Evolutionary conservation across 345 rosid genomes (phyloP).

Genomic region (Nephelium lappaceum): DNA sequence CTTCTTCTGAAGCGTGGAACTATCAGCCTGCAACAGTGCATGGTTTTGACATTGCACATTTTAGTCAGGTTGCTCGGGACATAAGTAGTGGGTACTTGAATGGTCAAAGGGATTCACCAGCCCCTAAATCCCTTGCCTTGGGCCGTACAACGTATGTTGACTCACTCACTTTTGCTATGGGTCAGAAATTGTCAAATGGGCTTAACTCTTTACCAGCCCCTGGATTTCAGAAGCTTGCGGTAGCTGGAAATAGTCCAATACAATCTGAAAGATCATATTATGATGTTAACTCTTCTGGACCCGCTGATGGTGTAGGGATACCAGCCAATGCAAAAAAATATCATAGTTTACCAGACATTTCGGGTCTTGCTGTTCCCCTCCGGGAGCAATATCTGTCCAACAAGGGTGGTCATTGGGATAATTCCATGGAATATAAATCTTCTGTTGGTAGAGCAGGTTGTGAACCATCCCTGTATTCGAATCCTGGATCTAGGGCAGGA

Average conservation of each 20-base stretch:
- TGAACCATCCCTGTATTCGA: constrained; percentile 51
- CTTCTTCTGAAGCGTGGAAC: constrained; percentile 65
- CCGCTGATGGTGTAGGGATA: constrained; percentile 40
- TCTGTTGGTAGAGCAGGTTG: constrained; percentile 53
- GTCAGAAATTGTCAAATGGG: constrained; percentile 70
- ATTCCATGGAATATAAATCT: constrained; percentile 53
- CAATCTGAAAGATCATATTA: constrained; percentile 59
- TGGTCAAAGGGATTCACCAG: constrained; percentile 57
- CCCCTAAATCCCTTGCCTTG: constrained; percentile 49
- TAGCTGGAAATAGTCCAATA: constrained; percentile 53
- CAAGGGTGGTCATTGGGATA: constrained; percentile 60
- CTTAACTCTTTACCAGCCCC: constrained; percentile 57
- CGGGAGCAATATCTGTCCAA: constrained; percentile 51
- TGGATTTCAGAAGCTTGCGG: constrained; percentile 56
- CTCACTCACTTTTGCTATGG: constrained; percentile 50
- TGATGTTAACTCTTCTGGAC: constrained; percentile 47
- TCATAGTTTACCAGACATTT: constrained; percentile 88
- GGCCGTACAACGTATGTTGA: constrained; percentile 59
- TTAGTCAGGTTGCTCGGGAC: constrained; percentile 55
- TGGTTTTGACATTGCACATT: constrained; percentile 65
- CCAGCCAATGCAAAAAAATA: constrained; percentile 70
- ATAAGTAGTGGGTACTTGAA: constrained; percentile 49
- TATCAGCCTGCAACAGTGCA: constrained; percentile 81
- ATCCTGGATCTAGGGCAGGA: constrained; percentile 52
- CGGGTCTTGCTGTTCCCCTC: constrained; percentile 65